Percentiles rank a stretch among this genome's conserved stretches.
These are phyloP conservation scores for Plenodomus biglobosus DNA, from an alignment of 2,329 filamentous ascomycete genomes.

Conservation along the genomic window DNA sequence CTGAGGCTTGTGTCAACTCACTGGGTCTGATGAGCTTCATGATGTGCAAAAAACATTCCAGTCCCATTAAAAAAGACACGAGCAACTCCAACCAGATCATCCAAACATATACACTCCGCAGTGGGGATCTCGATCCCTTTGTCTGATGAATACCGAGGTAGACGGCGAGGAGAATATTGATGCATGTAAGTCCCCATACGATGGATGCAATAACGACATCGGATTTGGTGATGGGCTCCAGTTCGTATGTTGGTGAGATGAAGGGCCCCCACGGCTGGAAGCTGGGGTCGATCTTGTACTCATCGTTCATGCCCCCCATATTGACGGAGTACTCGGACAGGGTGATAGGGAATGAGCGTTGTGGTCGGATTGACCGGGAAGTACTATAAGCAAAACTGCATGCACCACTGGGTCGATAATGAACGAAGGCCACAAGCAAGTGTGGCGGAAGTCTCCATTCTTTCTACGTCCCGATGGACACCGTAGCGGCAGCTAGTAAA, in stretches of 20 bases:
- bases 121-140: conserved; percentile 27
- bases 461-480: conserved; percentile 8
- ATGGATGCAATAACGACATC: conserved; percentile 38
- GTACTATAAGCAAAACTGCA: conserved; percentile 1
- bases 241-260: conserved; percentile 24
- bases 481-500: conserved; percentile 14
- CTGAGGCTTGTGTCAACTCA: conserved; percentile 9
- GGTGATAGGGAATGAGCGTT: background rate
- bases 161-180: conserved; percentile 31
- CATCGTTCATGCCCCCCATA: conserved; percentile 15
- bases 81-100: conserved; percentile 54
- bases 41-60: conserved; percentile 45
- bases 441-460: conserved; percentile 6
- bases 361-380: background rate
- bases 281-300: conserved; percentile 17
- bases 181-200: conserved; percentile 33
- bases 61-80: conserved; percentile 48
- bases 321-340: background rate
- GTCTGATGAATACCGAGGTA: conserved; percentile 39
- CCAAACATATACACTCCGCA: conserved; percentile 49
- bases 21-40: conserved; percentile 39
- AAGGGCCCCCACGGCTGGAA: conserved; percentile 31
- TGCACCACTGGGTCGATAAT: background rate
- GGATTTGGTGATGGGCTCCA: conserved; percentile 30
- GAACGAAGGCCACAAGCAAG: background rate